Base-by-base conservation (phyloP, 371 early-diverging fungal genomes). In the Mycotypha africana region DNA sequence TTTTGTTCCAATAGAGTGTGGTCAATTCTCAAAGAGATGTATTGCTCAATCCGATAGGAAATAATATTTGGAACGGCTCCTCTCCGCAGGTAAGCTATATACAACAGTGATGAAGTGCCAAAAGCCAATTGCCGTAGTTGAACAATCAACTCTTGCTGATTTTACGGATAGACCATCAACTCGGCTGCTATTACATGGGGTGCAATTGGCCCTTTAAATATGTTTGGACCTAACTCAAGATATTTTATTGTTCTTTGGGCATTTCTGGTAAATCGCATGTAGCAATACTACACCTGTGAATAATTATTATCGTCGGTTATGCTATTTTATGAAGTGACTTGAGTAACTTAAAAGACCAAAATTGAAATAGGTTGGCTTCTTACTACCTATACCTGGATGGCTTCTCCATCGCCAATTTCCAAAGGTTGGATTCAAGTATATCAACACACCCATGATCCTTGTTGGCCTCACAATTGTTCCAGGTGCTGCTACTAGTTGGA, bases 171-270 rank as follows among this genome's bases (percentile, higher is more conserved):
- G 45, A 66, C 67, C 8, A 82, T 81, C 53, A 68, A 72, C 55
- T 66, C 72, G 20, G 79, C 80, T 24, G 82, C 77, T 19, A 72
- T 76, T 26, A 82, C 82, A 39, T 85, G 84, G 87, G 89, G 89
- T 40, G 76, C 83, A 3, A 73, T 89, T n/a, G 88, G 88, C 8
- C 89, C 91, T 10, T 44, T 62, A 17, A 71, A 65, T 36, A 81
- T 85, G 78, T 85, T 87, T 55, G 78, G 86, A 6, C 63, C 73
- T 1, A 66, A 54, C 2, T 78, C 82, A 4, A 51, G 67, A 15
- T 90, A 90, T 67, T 76, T 78, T 47, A 62, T 76, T 2, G 49
- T 76, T 26, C 56, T 67, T n/a, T 76, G 70, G 72, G 68, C 65
- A 4, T 72, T 76, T 49, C 8, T 76, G 8, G 54, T 49, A 42